Evolutionary conservation across 169 alveolate genomes (phyloP), one percentile per base, ranked within the genome.

Genomic region (Plasmodium blacklocki): DNA sequence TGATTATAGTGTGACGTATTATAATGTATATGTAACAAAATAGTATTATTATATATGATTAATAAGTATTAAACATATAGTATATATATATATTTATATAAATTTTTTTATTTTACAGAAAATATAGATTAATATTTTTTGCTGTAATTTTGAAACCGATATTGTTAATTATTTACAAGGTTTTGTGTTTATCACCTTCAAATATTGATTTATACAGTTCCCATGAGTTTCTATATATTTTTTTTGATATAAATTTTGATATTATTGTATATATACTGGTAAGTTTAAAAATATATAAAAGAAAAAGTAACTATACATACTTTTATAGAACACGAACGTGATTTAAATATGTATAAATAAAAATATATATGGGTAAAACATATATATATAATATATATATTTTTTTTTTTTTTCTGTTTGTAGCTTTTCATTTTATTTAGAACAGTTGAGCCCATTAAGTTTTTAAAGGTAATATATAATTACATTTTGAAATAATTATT

Each of bases 141-240:
- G 89, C 76, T 56, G 89, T 78, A 52, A 78, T 78, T 49, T 58
- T 78, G 49, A 78, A 78, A 58, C 89, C 89, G 8, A 78, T 78
- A 21, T 43, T 78, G 72, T 45, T 78, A 43, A 66, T 78, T 52
- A 58, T 78, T 39, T 78, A 78, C 78, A 78, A 78, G 67, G 89
- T 78, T 43, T 71, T 78, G 45, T 78, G 89, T 59, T 58, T 78
- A 54, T 78, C 89, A n/a, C 89, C 89, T 2, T 78, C 89, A 39
- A 78, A 78, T 78, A 78, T 78, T 58, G 89, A 78, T 32, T 39
- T 78, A 39, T 78, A 78, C 71, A 78, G 89, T 12, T 67, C 89
- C 18, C 89, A 78, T 60, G 89, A 78, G 9, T 78, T 78, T 78
- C 54, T 78, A 21, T 78, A 78, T 64, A 76, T 78, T 39, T 78